A percentile compares a stretch with the other conserved stretches of the same genome.
Evolutionary conservation across 2,329 filamentous ascomycete species (phyloP).

Genomic region (Hypoxylon sp.): DNA sequence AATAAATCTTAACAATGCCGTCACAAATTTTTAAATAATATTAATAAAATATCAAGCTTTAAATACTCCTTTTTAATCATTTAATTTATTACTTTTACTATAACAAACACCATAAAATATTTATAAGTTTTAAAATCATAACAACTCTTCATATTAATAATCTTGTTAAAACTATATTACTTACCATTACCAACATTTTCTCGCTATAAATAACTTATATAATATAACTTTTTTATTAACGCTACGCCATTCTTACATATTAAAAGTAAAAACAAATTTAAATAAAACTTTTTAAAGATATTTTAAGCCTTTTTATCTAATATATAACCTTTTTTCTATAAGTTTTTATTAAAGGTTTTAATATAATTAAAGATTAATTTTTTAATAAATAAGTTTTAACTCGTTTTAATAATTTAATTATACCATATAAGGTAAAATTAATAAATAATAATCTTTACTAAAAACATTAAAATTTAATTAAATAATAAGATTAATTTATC

Average conservation of each 20-base stretch:
- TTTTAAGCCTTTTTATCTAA: not conserved
- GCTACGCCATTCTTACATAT: not conserved
- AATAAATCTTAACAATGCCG: not conserved
- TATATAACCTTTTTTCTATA: not conserved
- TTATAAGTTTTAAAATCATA: not conserved
- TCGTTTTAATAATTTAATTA: too few species aligned
- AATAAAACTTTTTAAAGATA: not conserved
- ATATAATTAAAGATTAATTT: not conserved
- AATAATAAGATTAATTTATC: too few species aligned
- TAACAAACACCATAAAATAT: not conserved
- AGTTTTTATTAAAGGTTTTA: not conserved
- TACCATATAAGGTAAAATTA: too few species aligned
- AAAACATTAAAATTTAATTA: too few species aligned
- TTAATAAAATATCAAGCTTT: not conserved
- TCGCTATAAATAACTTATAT: not conserved
- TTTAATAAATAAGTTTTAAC: too few species aligned
- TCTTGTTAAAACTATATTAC: not conserved
- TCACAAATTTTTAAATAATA: not conserved
- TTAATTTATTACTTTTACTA: not conserved
- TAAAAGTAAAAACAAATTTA: not conserved
- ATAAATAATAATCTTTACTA: too few species aligned
- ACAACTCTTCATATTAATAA: not conserved
- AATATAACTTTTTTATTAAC: not conserved
- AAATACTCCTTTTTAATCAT: not conserved
- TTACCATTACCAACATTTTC: not conserved